Evolutionary conservation across 2,329 filamentous ascomycete species (phyloP), one percentile per base, ranked within the genome.

Genomic region (Penicillium sp.): DNA sequence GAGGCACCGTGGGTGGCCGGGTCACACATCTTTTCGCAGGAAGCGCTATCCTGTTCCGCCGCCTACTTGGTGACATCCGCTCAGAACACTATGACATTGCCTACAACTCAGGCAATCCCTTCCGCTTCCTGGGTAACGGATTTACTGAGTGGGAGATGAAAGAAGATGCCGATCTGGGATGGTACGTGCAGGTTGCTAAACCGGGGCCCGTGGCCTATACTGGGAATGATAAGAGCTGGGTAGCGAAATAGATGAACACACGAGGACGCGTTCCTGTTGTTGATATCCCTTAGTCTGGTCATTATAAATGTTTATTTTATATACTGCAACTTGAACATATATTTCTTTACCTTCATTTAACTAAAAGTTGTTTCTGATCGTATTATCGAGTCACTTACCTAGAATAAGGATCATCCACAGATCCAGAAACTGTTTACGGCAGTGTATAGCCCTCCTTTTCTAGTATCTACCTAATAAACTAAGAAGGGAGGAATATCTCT

Each of bases 21-120:
- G 73, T 81, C 34, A 74, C 76, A 20, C 78, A 78, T 7, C 67
- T 76, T n/a, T 81, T 76, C 62, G 72, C 75, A 11, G 79, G 79
- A 24, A 76, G 72, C 55, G 70, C 72, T 9, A 67, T 76, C 44
- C 66, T 74, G 20, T 78, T 74, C 64, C 45, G 34, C 32, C 22
- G 22, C 4, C 32, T 48, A 6, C 45, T 48, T 2, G 34, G 45
- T 11, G 32, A 74, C 3, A 72, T 81, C 11, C 68, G 80, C 8
- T 71, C 71, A 1, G 79, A 82, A 61, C 79, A 82, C 59, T 81
- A 80, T 58, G 73, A 81, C 3, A 74, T 81, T 38, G 66, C 65
- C 45, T 81, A 81, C 59, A 65, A 51, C 31, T 56, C 53, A 10
- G 35, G 42, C 0, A 54, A 52, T 35, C 43, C 40, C 2, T 58